These are phyloP conservation scores for Paradendryphiella salina DNA, from an alignment of 2,329 filamentous ascomycete species.

Conservation along the genomic window DNA sequence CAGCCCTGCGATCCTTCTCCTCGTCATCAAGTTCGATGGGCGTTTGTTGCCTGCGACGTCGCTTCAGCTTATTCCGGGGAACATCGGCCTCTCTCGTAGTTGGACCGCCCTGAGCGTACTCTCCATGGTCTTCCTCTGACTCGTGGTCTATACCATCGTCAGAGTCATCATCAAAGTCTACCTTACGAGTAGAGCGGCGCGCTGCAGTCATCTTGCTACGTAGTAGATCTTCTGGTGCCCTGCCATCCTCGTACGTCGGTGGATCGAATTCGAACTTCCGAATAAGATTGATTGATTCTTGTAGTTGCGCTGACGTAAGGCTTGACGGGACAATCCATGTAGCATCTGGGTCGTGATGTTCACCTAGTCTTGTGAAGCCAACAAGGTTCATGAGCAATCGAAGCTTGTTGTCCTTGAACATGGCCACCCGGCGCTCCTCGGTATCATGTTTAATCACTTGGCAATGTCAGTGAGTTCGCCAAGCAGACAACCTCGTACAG, in stretches of 20 bases:
- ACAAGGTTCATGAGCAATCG: slow-evolving; percentile 79
- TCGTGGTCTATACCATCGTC: slow-evolving; percentile 64
- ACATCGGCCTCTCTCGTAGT: slow-evolving; percentile 61
- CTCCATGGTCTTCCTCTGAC: slow-evolving; percentile 58
- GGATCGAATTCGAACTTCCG: slow-evolving; percentile 78
- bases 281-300: slow-evolving; percentile 71
- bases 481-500: slow-evolving; percentile 24
- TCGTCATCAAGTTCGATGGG: slow-evolving; percentile 65
- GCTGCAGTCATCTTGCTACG: slow-evolving; percentile 65
- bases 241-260: slow-evolving; percentile 74
- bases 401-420: slow-evolving; percentile 88
- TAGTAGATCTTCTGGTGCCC: slow-evolving; percentile 76
- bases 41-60: slow-evolving; percentile 60
- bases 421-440: slow-evolving; percentile 68
- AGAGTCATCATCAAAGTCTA: slow-evolving; percentile 70
- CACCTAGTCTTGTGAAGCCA: slow-evolving; percentile 67
- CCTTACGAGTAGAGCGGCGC: slow-evolving; percentile 49
- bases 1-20: slow-evolving; percentile 61
- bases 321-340: slow-evolving; percentile 75
- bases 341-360: slow-evolving; percentile 73
- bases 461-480: slow-evolving; percentile 10
- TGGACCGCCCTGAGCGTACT: slow-evolving; percentile 71
- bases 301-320: slow-evolving; percentile 66
- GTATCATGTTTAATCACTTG: slow-evolving; percentile 59
- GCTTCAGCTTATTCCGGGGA: slow-evolving; percentile 59